These are phyloP conservation scores for Rhizomucor miehei DNA, from an alignment of 371 early-diverging fungal species.

Conservation along the genomic window DNA sequence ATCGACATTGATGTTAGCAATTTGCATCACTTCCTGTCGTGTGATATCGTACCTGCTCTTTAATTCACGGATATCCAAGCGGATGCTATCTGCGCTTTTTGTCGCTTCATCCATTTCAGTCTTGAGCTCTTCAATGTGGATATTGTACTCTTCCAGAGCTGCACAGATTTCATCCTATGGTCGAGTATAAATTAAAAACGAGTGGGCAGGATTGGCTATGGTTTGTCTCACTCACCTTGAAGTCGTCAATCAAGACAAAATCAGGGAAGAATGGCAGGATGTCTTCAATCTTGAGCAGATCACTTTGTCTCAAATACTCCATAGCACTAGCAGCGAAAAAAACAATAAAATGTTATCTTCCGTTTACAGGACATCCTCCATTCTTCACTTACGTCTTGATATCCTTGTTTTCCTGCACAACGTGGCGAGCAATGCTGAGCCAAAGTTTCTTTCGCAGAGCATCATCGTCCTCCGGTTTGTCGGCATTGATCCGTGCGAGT, in stretches of 20 bases:
- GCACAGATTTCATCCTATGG: slow-evolving; percentile 75
- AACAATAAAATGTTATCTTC: no score
- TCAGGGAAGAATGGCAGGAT: slow-evolving; percentile 95
- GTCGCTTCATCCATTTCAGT: slow-evolving; percentile 91
- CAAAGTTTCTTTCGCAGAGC: slow-evolving; percentile 83
- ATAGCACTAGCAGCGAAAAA: slow-evolving; percentile 76
- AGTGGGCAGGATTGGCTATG: no score
- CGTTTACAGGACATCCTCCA: no score
- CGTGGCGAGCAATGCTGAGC: slow-evolving; percentile 89
- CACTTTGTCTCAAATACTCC: slow-evolving; percentile 73
- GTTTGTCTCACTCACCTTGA: slow-evolving; percentile 80
- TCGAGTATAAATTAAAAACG: no score
- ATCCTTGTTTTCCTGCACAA: slow-evolving; percentile 78
- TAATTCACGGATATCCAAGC: slow-evolving; percentile 75
- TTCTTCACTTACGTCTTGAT: slow-evolving; percentile 62
- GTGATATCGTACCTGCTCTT: slow-evolving; percentile 50
- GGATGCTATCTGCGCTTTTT: slow-evolving; percentile 78
- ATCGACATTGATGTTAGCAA: background rate
- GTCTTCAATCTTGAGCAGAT: slow-evolving; percentile 90
- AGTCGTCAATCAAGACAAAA: slow-evolving; percentile 91
- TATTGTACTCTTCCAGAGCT: slow-evolving; percentile 84
- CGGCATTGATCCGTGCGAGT: slow-evolving; percentile 85
- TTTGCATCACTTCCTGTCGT: background rate
- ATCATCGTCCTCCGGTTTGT: slow-evolving; percentile 83
- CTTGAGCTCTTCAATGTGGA: slow-evolving; percentile 76